phyloP scores from a whole-genome alignment of 306 rosid species.

The Ormosia semicastrata region DNA sequence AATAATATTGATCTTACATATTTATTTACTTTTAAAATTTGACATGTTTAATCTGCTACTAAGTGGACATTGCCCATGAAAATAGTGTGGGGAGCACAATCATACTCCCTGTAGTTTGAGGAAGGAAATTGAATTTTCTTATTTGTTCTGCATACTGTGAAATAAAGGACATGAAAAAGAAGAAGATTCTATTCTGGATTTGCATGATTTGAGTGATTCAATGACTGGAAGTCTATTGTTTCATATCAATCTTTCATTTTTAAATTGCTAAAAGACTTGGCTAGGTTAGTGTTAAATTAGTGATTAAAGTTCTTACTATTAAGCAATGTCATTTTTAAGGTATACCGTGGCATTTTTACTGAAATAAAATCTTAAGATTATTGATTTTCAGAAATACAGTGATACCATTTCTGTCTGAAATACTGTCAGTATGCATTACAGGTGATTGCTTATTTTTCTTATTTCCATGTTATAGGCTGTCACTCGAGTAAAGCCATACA shows the following conservation, averaged over 20 bases:
- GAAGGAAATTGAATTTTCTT: background rate
- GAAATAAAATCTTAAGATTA: background rate
- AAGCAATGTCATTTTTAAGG: background rate
- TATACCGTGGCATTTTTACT: background rate
- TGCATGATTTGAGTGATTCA: background rate
- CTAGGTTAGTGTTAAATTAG: background rate
- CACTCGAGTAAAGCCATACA: constrained; percentile 86
- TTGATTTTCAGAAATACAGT: background rate
- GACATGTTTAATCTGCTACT: background rate
- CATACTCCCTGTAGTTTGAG: background rate
- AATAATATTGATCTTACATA: background rate
- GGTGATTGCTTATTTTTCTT: background rate
- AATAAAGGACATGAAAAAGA: background rate
- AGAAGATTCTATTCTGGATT: background rate
- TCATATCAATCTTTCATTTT: background rate
- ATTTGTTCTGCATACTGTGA: background rate
- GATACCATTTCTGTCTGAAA: background rate
- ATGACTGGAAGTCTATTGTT: background rate
- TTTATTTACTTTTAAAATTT: background rate
- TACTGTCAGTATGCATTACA: background rate
- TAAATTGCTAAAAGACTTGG: background rate
- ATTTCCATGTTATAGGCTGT: constrained; percentile 48
- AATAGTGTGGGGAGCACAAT: background rate
- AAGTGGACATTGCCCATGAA: background rate
- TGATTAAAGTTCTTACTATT: background rate